Percentiles rank a stretch among this genome's conserved stretches.
phyloP scores from a whole-genome alignment of 352 stramenopile species.

The Pythium biforme region DNA sequence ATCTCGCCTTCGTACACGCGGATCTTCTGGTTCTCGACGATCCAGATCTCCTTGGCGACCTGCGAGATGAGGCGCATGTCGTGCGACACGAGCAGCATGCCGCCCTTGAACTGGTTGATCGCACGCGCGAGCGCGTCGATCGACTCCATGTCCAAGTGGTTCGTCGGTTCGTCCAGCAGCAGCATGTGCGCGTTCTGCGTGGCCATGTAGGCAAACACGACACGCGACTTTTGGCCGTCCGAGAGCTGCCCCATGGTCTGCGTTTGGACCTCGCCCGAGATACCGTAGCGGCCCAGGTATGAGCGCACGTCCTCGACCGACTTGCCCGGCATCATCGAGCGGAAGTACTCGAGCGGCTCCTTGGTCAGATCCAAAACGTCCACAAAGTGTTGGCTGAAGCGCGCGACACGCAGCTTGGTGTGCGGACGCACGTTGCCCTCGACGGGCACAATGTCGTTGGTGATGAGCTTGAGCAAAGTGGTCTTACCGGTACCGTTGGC shows the following conservation, averaged over 20 bases:
- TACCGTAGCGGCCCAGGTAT: constrained; percentile 96
- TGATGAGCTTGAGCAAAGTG: constrained; percentile 98
- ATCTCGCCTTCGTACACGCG: constrained; percentile 97
- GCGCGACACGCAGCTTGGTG: constrained; percentile 94
- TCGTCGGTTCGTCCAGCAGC: constrained; percentile 89
- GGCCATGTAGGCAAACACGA: constrained; percentile 98
- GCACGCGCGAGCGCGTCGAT: constrained; percentile 97
- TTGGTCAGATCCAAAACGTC: constrained; percentile 96
- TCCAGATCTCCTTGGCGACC: constrained; percentile 99
- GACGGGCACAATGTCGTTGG: constrained; percentile 92
- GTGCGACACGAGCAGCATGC: constrained; percentile 97
- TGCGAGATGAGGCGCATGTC: constrained; percentile 99
- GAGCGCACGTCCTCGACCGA: constrained; percentile 93
- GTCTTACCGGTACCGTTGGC: constrained; percentile 96
- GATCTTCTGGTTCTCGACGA: constrained; percentile 97
- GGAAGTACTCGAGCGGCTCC: constrained; percentile 97
- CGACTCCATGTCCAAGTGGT: constrained; percentile 93
- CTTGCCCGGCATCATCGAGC: constrained; percentile 91
- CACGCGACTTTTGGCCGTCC: constrained; percentile 96
- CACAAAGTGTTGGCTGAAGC: constrained; percentile 98
- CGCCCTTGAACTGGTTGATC: constrained; percentile 97
- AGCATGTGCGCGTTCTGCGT: constrained; percentile 97
- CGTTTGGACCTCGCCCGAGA: constrained; percentile 95
- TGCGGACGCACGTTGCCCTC: constrained; percentile 95
- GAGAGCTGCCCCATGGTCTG: constrained; percentile 96